Evolutionary conservation across 2,329 filamentous ascomycete species (phyloP).

Genomic region (Chrysoporthe deuterocubensis): DNA sequence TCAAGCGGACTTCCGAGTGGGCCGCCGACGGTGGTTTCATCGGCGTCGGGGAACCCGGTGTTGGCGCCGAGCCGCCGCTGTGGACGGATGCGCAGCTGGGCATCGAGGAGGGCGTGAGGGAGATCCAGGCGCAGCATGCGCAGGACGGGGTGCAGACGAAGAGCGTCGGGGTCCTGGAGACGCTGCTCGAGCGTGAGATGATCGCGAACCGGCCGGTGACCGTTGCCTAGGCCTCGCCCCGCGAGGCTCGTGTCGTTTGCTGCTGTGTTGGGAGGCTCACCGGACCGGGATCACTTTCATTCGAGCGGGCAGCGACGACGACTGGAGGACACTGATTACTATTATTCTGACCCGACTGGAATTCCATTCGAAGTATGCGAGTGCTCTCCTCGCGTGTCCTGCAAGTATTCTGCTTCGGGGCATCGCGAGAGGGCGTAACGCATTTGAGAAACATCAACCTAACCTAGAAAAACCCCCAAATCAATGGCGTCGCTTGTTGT

Average conservation of each 20-base stretch:
- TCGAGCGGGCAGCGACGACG: constrained; percentile 35
- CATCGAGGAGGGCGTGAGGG: constrained; percentile 66
- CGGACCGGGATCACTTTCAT: constrained; percentile 38
- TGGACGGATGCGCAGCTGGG: constrained; percentile 92
- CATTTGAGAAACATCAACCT: constrained; percentile 17
- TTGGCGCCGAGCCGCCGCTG: constrained; percentile 68
- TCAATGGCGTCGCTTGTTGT: constrained; percentile 19
- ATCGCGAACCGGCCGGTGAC: constrained; percentile 38
- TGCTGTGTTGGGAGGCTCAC: constrained; percentile 33
- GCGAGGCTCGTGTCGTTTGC: not conserved
- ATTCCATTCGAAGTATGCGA: not conserved
- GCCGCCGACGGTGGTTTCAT: constrained; percentile 89
- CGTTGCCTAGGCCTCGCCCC: constrained; percentile 29
- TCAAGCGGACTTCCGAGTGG: constrained; percentile 95
- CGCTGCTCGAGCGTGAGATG: constrained; percentile 61
- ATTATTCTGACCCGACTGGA: constrained; percentile 19
- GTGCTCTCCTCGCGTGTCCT: not conserved
- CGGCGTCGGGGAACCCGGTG: constrained; percentile 78
- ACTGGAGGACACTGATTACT: constrained; percentile 16
- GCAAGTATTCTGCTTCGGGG: not conserved
- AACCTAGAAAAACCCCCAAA: not conserved
- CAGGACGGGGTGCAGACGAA: constrained; percentile 40
- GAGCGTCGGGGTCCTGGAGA: constrained; percentile 55
- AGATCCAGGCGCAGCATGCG: constrained; percentile 53
- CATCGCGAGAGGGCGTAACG: not conserved